Evolutionary conservation across 768 basidiomycete species (phyloP).

Genomic region (Hirschioporus abietinus): DNA sequence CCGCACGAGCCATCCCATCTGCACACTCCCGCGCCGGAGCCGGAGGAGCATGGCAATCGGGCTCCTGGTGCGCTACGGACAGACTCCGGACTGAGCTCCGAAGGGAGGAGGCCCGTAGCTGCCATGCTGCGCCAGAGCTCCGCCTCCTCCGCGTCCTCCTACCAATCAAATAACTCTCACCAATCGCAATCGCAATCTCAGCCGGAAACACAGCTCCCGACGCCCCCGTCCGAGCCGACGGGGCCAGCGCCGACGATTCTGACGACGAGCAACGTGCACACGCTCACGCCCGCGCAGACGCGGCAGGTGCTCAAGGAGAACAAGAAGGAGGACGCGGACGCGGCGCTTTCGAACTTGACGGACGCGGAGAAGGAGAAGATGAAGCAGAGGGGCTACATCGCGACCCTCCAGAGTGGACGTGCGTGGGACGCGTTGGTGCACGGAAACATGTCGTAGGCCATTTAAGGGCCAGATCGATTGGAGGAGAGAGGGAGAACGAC

Average conservation of each 20-base stretch:
- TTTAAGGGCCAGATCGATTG: no score
- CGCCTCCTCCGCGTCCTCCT: not conserved
- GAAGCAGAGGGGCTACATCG: slow-evolving; percentile 45
- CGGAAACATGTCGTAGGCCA: slow-evolving; percentile 25
- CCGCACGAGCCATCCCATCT: slow-evolving; percentile 32
- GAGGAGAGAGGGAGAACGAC: no score
- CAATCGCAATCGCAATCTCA: no score
- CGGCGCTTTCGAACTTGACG: slow-evolving; percentile 9
- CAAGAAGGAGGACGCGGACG: slow-evolving; percentile 7
- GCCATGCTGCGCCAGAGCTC: not conserved
- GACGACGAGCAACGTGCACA: not conserved
- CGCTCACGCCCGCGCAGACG: slow-evolving; percentile 1
- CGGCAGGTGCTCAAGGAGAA: not conserved
- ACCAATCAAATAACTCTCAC: no score
- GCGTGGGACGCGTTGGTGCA: slow-evolving; percentile 67
- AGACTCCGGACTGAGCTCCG: not conserved
- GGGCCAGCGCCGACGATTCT: not conserved
- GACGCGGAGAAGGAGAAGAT: slow-evolving; percentile 21
- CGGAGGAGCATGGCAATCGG: not conserved
- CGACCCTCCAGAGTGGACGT: slow-evolving; percentile 54
- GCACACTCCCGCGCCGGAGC: not conserved
- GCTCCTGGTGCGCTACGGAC: not conserved
- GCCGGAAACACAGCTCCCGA: not conserved
- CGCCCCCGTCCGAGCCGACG: not conserved
- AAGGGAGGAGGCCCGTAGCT: not conserved